phyloP scores from a whole-genome alignment of 2,329 filamentous ascomycete genomes.

The Blastomyces gilchristii region DNA sequence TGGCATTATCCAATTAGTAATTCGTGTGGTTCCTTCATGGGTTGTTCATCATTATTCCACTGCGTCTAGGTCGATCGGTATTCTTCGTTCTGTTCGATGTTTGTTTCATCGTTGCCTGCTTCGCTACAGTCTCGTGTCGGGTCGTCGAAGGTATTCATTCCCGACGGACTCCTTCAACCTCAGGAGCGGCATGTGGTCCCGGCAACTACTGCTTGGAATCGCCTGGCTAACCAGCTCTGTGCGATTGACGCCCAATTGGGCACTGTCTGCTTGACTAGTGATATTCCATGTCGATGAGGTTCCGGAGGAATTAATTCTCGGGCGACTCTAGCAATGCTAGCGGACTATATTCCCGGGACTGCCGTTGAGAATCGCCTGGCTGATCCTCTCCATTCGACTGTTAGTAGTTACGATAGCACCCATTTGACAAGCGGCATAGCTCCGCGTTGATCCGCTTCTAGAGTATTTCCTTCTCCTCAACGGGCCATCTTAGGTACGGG shows the following conservation, averaged over 20 bases:
- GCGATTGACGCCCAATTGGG: neutral
- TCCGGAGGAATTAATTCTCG: neutral
- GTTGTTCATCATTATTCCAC: neutral
- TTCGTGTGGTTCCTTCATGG: neutral
- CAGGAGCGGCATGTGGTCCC: too few species aligned
- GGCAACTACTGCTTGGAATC: too few species aligned
- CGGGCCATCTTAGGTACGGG: too few species aligned
- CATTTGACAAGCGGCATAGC: too few species aligned
- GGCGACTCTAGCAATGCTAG: neutral
- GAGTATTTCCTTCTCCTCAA: too few species aligned
- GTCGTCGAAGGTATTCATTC: neutral
- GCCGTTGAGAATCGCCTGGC: neutral
- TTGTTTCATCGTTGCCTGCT: neutral
- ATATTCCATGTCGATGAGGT: neutral
- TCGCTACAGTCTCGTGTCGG: neutral
- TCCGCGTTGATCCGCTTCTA: too few species aligned
- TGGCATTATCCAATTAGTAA: neutral
- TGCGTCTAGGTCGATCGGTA: neutral
- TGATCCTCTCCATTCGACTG: too few species aligned
- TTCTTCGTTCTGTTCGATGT: neutral
- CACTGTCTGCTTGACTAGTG: neutral
- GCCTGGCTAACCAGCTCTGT: too few species aligned
- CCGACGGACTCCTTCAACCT: neutral
- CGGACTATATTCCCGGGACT: neutral
- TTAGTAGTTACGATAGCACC: too few species aligned